Base-by-base conservation (phyloP, 208 protist species). In the Leishmania tarentolae region DNA sequence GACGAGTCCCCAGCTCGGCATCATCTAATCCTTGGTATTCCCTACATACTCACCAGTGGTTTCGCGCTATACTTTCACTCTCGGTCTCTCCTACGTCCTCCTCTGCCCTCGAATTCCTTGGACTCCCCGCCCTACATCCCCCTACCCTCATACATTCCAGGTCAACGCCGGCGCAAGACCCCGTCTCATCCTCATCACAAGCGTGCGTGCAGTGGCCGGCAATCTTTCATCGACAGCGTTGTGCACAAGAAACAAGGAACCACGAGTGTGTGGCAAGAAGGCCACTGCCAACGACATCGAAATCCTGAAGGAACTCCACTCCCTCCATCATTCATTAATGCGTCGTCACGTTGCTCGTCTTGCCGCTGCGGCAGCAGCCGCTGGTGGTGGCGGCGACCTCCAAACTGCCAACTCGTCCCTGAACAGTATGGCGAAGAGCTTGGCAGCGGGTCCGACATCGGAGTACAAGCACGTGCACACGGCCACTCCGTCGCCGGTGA, bases 391-490 rank as follows among this genome's bases (percentile, higher is more conserved):
- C 44, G 44, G 52, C 52, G 6, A 53, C 13, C 57, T 81, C 50
- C 50, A 77, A 59, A n/a, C 57, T 3, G 61, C 81, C n/a, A 52
- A 35, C 17, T 44, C 78, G 15, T 35, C 40, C 11, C 52, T 31
- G 2, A 71, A 78, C 1, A 35, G 72, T 76, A 13, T 17, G 1
- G 76, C n/a, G 21, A n/a, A 52, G 5, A 42, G 13, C 5, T 8
- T 37, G 15, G 21, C n/a, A 19, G 40, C 76, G 9, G 66, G 42
- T 35, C 31, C 59, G 44, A 44, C 17, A 17, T 28, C 66, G 31
- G 56, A 73, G 21, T 82, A 82, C 66, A 81, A 79, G 53, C 82
- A 82, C 73, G 78, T 79, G 42, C 76, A 78, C 78, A 81, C 82
- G 17, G 78, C 59, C 24, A 75, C 69, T 24, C 74, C 78, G 7